Base-by-base conservation (phyloP, 140 eudicot species). In the Artemisia princeps region DNA sequence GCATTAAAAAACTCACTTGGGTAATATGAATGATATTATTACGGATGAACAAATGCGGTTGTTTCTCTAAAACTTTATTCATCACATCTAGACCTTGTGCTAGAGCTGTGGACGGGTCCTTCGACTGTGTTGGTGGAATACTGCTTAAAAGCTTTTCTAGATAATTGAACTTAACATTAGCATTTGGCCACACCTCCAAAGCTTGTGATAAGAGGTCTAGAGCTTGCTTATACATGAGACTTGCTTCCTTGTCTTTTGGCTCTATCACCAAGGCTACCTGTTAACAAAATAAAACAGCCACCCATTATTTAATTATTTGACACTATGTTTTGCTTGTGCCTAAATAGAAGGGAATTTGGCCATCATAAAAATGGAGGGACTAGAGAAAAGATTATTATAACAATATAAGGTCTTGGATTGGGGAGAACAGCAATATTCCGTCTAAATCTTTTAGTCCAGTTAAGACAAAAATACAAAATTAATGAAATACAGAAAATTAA, bases 31-130 rank as follows among this genome's bases (percentile, higher is more conserved):
- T 82, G 75, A 94, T 94, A 66, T 94, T 94, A 71, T 94, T 94
- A 30, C 95, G 81, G 72, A 94, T 90, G 80, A 94, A 94, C 77
- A 94, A 69, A 77, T 86, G 95, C 13, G 99, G 95, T 76, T 94
- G 99, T 81, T 94, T 94, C 80, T 94, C 99, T 74, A 94, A 69
- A 72, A 94, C 99, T 84, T 89, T 94, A 76, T 94, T 94, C 99
- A 94, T 94, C 62, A 94, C 96, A 77, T 88, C 96, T 70, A 94
- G 75, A 58, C 99, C 99, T 85, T 94, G 99, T 30, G 96, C 95
- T 70, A 94, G 94, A 65, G 99, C 95, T 48, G 96, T 84, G 51
- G 99, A 94, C 0, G 99, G 99, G 74, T 94, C 99, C 72, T 88
- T 94, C 2, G 99, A 84, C 61, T 94, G 99, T 59, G 99, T 82